Percentiles rank a stretch among this genome's conserved stretches.
Evolutionary conservation across 2,329 filamentous ascomycete genomes (phyloP).

Genomic region (Ophiosphaerella korrae): DNA sequence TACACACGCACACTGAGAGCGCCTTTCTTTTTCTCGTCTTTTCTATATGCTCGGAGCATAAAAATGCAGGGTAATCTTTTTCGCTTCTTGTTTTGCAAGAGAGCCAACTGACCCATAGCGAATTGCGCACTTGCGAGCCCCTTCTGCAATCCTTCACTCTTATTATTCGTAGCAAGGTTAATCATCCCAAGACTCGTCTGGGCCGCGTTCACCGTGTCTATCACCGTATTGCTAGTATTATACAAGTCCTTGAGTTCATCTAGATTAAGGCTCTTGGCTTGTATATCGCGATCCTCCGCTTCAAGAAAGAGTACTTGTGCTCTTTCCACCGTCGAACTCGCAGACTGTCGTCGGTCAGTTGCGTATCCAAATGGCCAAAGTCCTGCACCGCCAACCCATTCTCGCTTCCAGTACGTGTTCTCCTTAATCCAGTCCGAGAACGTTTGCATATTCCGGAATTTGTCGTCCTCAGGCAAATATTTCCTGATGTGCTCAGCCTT

Average conservation of each 20-base stretch:
- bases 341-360: background rate
- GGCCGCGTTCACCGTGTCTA: background rate
- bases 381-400: slow-evolving; percentile 4
- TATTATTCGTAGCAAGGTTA: background rate
- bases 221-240: background rate
- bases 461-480: background rate
- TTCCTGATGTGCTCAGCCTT: slow-evolving; percentile 5
- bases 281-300: background rate
- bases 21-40: slow-evolving; percentile 1
- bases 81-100: background rate
- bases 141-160: background rate
- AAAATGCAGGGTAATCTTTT: slow-evolving; percentile 1
- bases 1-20: slow-evolving; percentile 3
- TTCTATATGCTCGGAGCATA: slow-evolving; percentile 1
- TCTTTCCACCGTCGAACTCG: slow-evolving; percentile 1
- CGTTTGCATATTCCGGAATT: background rate
- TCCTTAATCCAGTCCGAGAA: background rate
- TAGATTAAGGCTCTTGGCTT: background rate
- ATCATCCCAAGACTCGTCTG: background rate
- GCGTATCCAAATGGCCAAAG: slow-evolving; percentile 6
- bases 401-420: slow-evolving; percentile 2
- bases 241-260: background rate
- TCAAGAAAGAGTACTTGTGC: slow-evolving; percentile 2
- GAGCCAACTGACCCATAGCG: background rate
- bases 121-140: background rate